Conservation (phyloP, 257 asterid genomes). For the Gentiana straminea region DNA sequence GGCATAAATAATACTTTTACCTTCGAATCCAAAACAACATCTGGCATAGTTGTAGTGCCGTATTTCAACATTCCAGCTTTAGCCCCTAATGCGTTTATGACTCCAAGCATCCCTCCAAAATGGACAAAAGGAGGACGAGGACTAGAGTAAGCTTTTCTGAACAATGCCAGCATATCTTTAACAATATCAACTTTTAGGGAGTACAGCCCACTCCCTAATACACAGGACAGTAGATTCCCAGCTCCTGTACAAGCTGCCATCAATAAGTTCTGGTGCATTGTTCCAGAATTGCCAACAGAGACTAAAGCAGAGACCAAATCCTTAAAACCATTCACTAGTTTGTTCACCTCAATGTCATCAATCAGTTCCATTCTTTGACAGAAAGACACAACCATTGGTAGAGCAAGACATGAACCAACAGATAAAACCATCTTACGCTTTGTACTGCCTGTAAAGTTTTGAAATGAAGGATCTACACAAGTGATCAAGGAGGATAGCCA, state of each 20-base stretch:
- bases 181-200: constrained; percentile 41
- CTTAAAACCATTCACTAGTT: constrained; percentile 35
- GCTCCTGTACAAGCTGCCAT: constrained; percentile 84
- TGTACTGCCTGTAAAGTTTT: constrained; percentile 16
- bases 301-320: constrained; percentile 52
- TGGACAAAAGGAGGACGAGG: constrained; percentile 53
- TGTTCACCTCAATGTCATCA: constrained; percentile 50
- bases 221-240: constrained; percentile 59
- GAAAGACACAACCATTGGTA: constrained; percentile 57
- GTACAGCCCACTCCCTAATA: constrained; percentile 46
- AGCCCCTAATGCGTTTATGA: constrained; percentile 76
- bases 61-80: constrained; percentile 52
- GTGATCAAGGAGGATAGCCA: constrained; percentile 64
- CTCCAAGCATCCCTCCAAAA: constrained; percentile 91
- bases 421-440: constrained; percentile 32
- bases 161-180: constrained; percentile 44
- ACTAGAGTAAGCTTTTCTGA: constrained; percentile 53
- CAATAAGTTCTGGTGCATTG: constrained; percentile 58
- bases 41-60: constrained; percentile 14
- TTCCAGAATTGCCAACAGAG: constrained; percentile 38
- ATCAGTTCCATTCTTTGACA: constrained; percentile 72
- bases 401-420: constrained; percentile 71
- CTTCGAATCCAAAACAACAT: constrained; percentile 35
- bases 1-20: constrained; percentile 13
- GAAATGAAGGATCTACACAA: constrained; percentile 19